A percentile compares a stretch with the other conserved stretches of the same genome.
These are phyloP conservation scores for Ophiostoma piceae DNA, from an alignment of 2,329 filamentous ascomycete species.

Conservation along the genomic window DNA sequence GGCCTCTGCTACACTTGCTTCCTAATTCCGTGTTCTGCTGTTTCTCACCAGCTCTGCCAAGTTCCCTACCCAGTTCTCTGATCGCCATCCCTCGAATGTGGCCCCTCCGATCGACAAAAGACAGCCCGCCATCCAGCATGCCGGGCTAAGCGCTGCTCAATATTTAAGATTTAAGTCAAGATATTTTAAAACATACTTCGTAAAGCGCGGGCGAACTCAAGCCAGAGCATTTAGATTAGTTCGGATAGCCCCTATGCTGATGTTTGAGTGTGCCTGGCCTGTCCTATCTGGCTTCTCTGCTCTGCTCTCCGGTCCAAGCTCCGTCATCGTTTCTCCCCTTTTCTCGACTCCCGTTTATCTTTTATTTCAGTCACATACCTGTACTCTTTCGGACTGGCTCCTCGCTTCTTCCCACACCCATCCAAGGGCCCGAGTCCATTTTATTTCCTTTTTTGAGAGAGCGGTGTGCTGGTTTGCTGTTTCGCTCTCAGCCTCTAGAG, in stretches of 20 bases:
- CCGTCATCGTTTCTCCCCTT: not conserved
- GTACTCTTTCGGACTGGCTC: not conserved
- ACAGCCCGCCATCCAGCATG: not conserved
- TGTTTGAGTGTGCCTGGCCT: too few species aligned
- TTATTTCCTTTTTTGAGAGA: not conserved
- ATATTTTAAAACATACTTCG: not conserved
- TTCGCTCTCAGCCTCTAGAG: not conserved
- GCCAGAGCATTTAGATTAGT: too few species aligned
- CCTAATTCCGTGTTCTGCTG: not conserved
- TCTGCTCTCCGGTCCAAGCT: too few species aligned
- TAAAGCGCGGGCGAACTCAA: too few species aligned
- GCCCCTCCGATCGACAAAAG: slow-evolving; percentile 4
- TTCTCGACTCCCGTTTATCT: not conserved
- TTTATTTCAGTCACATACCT: not conserved
- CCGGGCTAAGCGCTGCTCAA: slow-evolving; percentile 1
- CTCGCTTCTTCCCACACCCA: slow-evolving; percentile 10
- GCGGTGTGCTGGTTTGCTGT: not conserved
- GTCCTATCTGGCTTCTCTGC: too few species aligned
- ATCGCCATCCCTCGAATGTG: not conserved
- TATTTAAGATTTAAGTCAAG: not conserved
- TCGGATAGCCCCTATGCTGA: too few species aligned
- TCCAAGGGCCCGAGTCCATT: not conserved
- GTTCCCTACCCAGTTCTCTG: not conserved
- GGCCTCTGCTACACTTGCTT: not conserved
- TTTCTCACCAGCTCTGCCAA: not conserved